Evolutionary conservation across 495 filamentous ascomycete species (phyloP).

Genomic region (Lasiosphaeriaceae sp.): DNA sequence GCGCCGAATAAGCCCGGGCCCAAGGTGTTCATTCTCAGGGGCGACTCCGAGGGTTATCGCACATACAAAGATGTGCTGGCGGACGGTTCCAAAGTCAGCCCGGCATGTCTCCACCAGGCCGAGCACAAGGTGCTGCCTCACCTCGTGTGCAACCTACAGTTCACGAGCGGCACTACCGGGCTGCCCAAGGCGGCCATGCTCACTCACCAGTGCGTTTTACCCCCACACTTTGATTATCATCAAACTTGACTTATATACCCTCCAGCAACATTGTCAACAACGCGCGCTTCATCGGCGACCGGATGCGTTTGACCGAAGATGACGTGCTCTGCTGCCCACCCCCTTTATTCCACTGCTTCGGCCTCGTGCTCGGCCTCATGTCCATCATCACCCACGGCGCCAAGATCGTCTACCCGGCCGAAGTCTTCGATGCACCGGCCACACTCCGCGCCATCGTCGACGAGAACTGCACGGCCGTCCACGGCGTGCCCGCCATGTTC

Average conservation of each 20-base stretch:
- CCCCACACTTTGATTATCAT: background rate
- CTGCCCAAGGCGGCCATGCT: constrained; percentile 73
- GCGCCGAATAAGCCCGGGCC: constrained; percentile 28
- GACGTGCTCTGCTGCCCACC: constrained; percentile 68
- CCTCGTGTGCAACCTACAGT: constrained; percentile 67
- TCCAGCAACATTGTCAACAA: constrained; percentile 66
- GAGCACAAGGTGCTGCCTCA: constrained; percentile 49
- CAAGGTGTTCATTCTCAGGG: constrained; percentile 54
- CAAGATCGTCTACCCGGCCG: constrained; percentile 62
- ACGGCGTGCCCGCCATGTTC: constrained; percentile 74
- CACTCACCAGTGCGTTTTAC: constrained; percentile 54
- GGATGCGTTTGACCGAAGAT: constrained; percentile 58
- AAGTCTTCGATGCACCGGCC: constrained; percentile 58
- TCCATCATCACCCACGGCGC: constrained; percentile 63
- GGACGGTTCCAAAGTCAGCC: constrained; percentile 38
- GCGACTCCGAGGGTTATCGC: constrained; percentile 43
- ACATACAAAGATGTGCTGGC: constrained; percentile 51
- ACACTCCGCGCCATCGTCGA: constrained; percentile 56
- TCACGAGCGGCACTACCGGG: constrained; percentile 68
- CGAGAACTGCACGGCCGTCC: constrained; percentile 64
- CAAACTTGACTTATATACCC: no score
- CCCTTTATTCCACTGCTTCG: constrained; percentile 72
- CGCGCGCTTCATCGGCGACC: constrained; percentile 63
- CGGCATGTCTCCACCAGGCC: constrained; percentile 27
- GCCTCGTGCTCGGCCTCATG: constrained; percentile 65